Base-by-base conservation (phyloP, 2,329 filamentous ascomycete species). In the Alternaria conjuncta region DNA sequence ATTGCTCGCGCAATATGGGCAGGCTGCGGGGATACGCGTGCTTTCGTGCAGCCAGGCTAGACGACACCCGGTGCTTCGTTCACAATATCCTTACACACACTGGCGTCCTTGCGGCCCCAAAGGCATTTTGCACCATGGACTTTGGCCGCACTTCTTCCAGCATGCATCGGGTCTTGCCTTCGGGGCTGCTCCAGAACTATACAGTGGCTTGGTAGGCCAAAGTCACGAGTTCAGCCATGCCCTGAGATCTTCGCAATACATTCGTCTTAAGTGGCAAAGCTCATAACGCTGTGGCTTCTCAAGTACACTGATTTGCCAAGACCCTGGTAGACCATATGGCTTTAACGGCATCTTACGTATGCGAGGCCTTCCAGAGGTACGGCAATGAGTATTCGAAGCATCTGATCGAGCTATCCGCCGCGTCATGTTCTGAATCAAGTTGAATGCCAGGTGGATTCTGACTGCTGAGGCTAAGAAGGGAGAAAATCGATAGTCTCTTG, bases 401-500 rank as follows among this genome's bases (percentile, higher is more conserved):
- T 61, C 49, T 54, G 55, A 28, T 26, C 36, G 55, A 55, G 56
- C 46, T 59, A 49, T 23, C 23, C 47, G 67, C 64, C 70, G 73
- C 69, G 72, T 71, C 65, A 73, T 69, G 60, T 56, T 61, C 63
- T 53, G 32, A 55, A 59, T 43, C 59, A 63, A 43, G 58, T 55
- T 50, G 54, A 60, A 49, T 32, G 59, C 53, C 57, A 58, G 20
- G 51, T 46, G 47, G 46, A 46, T 5, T 43, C 47, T 13, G 30
- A 53, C 54, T 25, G 45, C 61, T 46, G 61, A 57, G 50, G 60
- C 65, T 66, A 57, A 61, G 69, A 65, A 62, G 55, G 63, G 68
- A 69, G 63, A 71, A 69, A 77, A 72, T 75, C 75, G 62, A 78
- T 78, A 77, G 71, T 75, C 67, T 51, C 54, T 61, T 67, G 60